Evolutionary conservation across 805 yeast species (phyloP), one percentile per base, ranked within the genome.

Genomic region (Cyberlindnera maritima): DNA sequence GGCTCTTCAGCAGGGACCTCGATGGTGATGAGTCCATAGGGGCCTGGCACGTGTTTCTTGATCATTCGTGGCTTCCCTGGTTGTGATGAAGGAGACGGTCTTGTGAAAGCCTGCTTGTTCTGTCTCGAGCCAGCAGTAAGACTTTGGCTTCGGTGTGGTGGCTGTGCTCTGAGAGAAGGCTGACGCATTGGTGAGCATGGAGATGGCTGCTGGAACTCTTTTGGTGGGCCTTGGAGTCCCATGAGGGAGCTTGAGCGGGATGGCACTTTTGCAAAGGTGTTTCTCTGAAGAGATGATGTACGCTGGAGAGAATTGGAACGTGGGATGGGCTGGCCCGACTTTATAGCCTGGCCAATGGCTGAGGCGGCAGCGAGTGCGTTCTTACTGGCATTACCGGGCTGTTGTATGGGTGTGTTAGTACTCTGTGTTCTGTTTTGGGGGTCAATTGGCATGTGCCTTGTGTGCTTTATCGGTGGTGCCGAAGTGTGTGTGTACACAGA

Each of bases 41-140:
- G 81, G 2, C 89, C 83, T 2, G 94, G 92, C 39, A 85, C 74
- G 66, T 85, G 85, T 52, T 79, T 83, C 54, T 81, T 83, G 10
- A 84, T 31, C 52, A 48, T 48, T 3, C 47, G 41, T 9, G 71
- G 69, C 28, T 46, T 53, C 2, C 37, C 32, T 5, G 23, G n/a
- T 14, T 34, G 39, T 19, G 23, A n/a, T 20, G 41, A n/a, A 3
- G 37, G 17, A 13, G 46, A 23, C 4, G 40, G 32, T 38, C 26
- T 36, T 34, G 33, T 19, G 35, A 17, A 34, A 13, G 40, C 7
- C 15, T 28, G 31, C 26, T 39, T 44, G 29, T 31, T 39, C 23
- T 17, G 36, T 18, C 31, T 44, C 2, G 53, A 36, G 0, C 36
- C 39, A 3, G 44, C 21, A 12, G 47, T 47, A 13, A 59, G 38